Base-by-base conservation (phyloP, 305 asterid species). In the Petunia hybrid region DNA sequence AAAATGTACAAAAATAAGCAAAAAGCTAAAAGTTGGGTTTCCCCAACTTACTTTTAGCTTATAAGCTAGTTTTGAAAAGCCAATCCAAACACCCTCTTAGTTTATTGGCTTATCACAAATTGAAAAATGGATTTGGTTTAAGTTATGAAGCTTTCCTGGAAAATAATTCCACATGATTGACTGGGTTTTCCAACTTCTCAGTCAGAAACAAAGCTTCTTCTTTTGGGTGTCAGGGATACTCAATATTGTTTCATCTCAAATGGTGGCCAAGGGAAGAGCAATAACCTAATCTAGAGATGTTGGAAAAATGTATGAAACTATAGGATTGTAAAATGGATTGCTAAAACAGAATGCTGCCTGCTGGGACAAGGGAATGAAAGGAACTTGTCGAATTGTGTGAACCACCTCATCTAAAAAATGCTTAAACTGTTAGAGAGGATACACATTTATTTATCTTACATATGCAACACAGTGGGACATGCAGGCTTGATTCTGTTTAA, bases 91-190 rank as follows among this genome's bases (percentile, higher is more conserved):
- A 22, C 31, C 31, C 31, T 10, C 43, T 10, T 70, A 8, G 40
- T 70, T 13, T 10, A 2, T 46, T 48, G 43, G 57, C 61, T 3
- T 38, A 35, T 48, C 31, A 22, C 31, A 22, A 22, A 22, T 22
- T 48, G 38, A 60, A 71, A 48, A 45, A 71, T 35, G 45, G 45
- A 71, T 71, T 51, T 71, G 45, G 42, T 35, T 48, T 62, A 71
- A 62, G 62, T 71, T 22, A 22, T 22, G 31, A 22, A 22, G 31
- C 22, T 70, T 31, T 46, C 35, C 77, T 46, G 31, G 77, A 48
- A 71, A 71, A 46, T 69, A 43, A 9, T 43, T 69, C 40, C 59
- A 69, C 59, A 8, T 43, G 40, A 71, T 71, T 71, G 77, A 71
- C 10, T 13, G 35, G 59, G 76, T 2, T 8, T 38, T 35, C 61